Evolutionary conservation across 352 stramenopile species (phyloP), one percentile per base, ranked within the genome.

Genomic region (Saprolegnia parasitica): DNA sequence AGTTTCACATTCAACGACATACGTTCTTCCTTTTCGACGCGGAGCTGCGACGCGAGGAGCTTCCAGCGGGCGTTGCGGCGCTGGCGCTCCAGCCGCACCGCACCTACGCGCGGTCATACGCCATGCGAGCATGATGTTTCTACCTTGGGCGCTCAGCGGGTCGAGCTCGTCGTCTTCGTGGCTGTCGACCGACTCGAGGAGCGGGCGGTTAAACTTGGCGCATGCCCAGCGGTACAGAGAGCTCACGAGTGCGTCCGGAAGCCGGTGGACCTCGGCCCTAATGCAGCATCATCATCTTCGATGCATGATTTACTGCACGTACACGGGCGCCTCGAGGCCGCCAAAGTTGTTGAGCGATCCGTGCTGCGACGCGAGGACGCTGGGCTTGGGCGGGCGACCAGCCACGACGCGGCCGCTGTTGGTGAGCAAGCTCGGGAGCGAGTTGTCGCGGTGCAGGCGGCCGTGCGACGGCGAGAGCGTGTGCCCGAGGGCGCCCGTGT

Each of bases 171-270:
- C 84, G 16, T 77, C 56, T 8, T 49, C 42, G 8, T 15, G 42
- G 13, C 13, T n/a, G 18, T 49, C 74, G 13, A 86, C 39, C 5
- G 81, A 75, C 23, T 91, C 84, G 35, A 91, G 67, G 40, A 89
- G 87, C 8, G 83, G 68, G 5, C 87, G 76, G 49, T 90, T 93
- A 67, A 93, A 93, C n/a, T 84, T 71, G 9, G 78, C 74, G 55
- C 83, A 88, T 37, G 86, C 78, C 35, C 80, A 74, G 46, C 90
- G 83, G 37, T 93, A 95, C 45, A 81, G 79, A 4, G 73, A 83
- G 45, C 85, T 93, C 0, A 77, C 16, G 8, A 95, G 71, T 6
- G 67, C 63, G 8, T 71, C 13, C 0, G 84, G 86, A 58, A 93
- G 91, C 29, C 13, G 13, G 18, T 15, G 42, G 42, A 15, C 18